These are phyloP conservation scores for Medicago arabica DNA, from an alignment of 306 rosid species.

Conservation along the genomic window DNA sequence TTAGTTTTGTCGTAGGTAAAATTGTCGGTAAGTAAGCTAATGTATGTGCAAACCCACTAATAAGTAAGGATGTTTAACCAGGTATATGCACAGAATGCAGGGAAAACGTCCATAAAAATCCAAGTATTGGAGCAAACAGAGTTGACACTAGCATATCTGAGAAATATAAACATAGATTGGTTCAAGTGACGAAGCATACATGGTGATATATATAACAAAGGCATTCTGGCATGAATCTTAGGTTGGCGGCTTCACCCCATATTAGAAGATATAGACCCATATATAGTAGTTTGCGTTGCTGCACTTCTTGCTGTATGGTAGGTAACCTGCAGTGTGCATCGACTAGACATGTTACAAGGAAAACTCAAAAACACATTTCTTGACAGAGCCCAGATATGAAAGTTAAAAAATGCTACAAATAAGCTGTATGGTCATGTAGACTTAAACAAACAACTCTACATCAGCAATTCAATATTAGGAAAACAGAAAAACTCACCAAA, in stretches of 20 bases:
- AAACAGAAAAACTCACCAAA: conserved; percentile 65
- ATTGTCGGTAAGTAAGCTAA: neutral
- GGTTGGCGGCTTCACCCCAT: conserved; percentile 99
- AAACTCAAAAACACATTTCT: conserved; percentile 23
- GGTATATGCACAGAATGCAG: conserved; percentile 17
- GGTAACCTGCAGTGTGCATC: conserved; percentile 78
- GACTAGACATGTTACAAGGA: conserved; percentile 14
- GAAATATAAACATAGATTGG: conserved; percentile 1
- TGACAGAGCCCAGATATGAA: neutral
- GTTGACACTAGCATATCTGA: neutral
- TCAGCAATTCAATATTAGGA: conserved; percentile 32
- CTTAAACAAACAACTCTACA: conserved; percentile 7
- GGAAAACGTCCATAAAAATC: conserved; percentile 8
- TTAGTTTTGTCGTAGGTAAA: conserved; percentile 1
- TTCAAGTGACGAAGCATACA: conserved; percentile 54
- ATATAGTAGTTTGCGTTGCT: conserved; percentile 94
- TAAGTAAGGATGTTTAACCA: conserved; percentile 1
- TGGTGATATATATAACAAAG: conserved; percentile 98
- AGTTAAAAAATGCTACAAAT: conserved; percentile 28
- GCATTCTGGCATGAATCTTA: conserved; percentile 99
- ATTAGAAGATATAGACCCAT: conserved; percentile 98
- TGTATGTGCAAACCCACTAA: conserved; percentile 22
- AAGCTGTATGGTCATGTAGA: neutral
- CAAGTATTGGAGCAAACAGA: neutral
- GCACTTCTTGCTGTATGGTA: conserved; percentile 99